Evolutionary conservation across 2,329 filamentous ascomycete species (phyloP).

Genomic region (Coniella vitis): DNA sequence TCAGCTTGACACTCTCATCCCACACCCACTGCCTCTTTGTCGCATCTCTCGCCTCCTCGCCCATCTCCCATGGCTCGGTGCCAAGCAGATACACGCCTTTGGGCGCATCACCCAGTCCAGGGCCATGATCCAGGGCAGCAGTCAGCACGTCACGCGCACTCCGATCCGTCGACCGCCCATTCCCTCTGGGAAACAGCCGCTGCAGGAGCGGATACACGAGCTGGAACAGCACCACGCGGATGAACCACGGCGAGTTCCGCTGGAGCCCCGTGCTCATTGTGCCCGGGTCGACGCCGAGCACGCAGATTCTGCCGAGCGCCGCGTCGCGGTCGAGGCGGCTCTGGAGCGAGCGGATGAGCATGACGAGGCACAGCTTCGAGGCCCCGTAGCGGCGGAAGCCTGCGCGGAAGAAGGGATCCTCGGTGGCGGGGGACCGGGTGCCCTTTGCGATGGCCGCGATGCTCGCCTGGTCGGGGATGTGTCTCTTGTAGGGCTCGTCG

Average conservation of each 20-base stretch:
- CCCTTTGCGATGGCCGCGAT: conserved; percentile 22
- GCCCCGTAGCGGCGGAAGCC: conserved; percentile 26
- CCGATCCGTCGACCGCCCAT: conserved; percentile 21
- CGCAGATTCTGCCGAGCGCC: conserved; percentile 21
- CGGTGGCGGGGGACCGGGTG: conserved; percentile 19
- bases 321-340: conserved; percentile 22
- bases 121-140: conserved; percentile 22
- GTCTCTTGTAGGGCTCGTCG: conserved; percentile 19
- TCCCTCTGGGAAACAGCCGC: conserved; percentile 17
- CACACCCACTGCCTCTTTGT: conserved; percentile 24
- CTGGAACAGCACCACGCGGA: conserved; percentile 12
- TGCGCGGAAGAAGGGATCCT: conserved; percentile 17
- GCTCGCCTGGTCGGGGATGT: conserved; percentile 17
- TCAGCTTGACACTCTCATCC: conserved; percentile 23
- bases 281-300: conserved; percentile 28
- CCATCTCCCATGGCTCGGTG: conserved; percentile 10
- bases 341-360: conserved; percentile 27
- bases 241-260: conserved; percentile 17
- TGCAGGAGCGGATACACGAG: conserved; percentile 13
- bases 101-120: conserved; percentile 18
- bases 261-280: conserved; percentile 23
- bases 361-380: conserved; percentile 25
- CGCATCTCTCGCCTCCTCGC: conserved; percentile 23
- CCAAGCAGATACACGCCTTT: conserved; percentile 29
- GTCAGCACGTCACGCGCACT: conserved; percentile 26